Evolutionary conservation across 2,329 filamentous ascomycete species (phyloP), one percentile per base, ranked within the genome.

Genomic region (Ceratocystis cubensis): DNA sequence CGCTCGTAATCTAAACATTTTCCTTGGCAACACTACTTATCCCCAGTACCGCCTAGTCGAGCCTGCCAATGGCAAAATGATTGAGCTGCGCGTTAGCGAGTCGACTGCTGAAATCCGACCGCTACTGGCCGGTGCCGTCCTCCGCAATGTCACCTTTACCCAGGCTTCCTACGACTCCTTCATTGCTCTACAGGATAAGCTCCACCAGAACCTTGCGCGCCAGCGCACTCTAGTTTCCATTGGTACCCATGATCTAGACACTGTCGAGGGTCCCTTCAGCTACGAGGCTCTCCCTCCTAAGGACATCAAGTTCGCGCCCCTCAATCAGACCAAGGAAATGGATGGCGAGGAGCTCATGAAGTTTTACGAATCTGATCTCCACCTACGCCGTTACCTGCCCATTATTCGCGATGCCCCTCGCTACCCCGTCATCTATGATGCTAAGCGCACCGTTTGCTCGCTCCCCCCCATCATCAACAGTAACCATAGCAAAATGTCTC

Each of bases 401-500:
- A 99, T 99, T 72, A 96, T 99, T 75, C 85, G 88, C 69, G 93
- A 97, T 76, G 89, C 89, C 62, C 90, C 92, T 4, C 88, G 96
- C 56, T 99, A 99, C 75, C 94, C 94, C 25, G 91, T 96, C 73
- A 96, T 99, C 73, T 93, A 91, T 76, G 94, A 99, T 75, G 84
- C 90, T 64, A 89, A 96, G 74, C 83, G 86, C 56, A 85, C 84
- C 57, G 91, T 99, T 45, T 93, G 94, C 78, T 97, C 93, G 6
- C 82, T 99, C 72, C 94, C 94, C 1, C 94, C 94, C 20, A 97
- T 99, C 72, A 99, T 99, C 81, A 99, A 99, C 79, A 86, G 92
- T 72, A 85, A 99, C 73, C 92, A 94, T 78, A 96, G 92, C 73
- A 99, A 99, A 78, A 99, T 99, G 75, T 91, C 87, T 6, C 79